A percentile compares a stretch with the other conserved stretches of the same genome.
These are phyloP conservation scores for Dioszegia aurantiaca DNA, from an alignment of 768 basidiomycete species.

Conservation along the genomic window DNA sequence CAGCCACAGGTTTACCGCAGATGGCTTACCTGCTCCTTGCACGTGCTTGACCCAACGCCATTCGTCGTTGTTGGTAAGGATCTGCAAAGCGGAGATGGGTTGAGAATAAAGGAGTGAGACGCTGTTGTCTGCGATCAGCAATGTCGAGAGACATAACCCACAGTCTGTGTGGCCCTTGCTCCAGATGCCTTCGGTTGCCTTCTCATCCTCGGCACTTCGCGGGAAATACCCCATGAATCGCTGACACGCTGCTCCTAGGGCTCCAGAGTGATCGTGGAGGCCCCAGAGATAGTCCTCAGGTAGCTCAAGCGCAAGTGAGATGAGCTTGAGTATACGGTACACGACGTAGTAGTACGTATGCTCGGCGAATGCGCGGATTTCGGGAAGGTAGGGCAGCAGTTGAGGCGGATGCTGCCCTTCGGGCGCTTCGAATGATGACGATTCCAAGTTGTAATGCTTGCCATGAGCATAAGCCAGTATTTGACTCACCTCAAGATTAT, in stretches of 20 bases:
- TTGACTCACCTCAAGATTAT: constrained; percentile 32
- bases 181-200: constrained; percentile 32
- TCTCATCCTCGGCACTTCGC: constrained; percentile 20
- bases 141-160: background rate
- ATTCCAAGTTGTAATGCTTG: constrained; percentile 40
- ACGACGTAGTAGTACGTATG: constrained; percentile 32
- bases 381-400: constrained; percentile 25
- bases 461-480: background rate
- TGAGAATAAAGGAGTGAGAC: constrained; percentile 34
- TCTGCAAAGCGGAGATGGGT: constrained; percentile 39
- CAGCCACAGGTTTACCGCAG: background rate
- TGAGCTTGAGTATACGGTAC: constrained; percentile 24
- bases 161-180: constrained; percentile 31
- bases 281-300: constrained; percentile 33
- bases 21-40: constrained; percentile 16
- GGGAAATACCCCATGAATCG: constrained; percentile 33
- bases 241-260: constrained; percentile 28
- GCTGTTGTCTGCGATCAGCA: constrained; percentile 17
- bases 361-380: constrained; percentile 31
- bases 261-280: constrained; percentile 25
- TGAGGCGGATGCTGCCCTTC: constrained; percentile 19
- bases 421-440: constrained; percentile 21
- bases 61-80: constrained; percentile 28
- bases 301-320: constrained; percentile 23
- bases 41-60: constrained; percentile 38